Percentiles rank a stretch among this genome's conserved stretches.
Conservation (phyloP, 106 monocot genomes). For the Cymbidium sinense region DNA sequence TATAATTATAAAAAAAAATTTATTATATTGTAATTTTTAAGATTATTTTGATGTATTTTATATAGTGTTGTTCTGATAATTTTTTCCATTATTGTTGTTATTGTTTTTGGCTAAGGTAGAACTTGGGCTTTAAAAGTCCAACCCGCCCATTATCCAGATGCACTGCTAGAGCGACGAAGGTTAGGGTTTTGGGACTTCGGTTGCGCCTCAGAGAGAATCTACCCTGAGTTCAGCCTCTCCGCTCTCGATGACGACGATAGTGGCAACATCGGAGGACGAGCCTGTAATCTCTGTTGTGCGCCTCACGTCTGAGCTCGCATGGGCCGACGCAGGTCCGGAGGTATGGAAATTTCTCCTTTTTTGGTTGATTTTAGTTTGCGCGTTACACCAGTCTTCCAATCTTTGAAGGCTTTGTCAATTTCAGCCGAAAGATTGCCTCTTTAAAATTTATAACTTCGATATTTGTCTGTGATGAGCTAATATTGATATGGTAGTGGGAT, state of each 20-base stretch:
- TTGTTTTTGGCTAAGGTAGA: no score
- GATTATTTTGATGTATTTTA: no score
- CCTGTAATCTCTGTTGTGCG: constrained; percentile 71
- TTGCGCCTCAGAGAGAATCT: neutral
- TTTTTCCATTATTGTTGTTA: no score
- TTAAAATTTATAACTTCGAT: neutral
- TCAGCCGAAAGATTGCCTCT: neutral
- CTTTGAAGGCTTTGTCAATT: neutral
- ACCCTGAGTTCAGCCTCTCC: neutral
- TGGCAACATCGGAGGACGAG: constrained; percentile 76
- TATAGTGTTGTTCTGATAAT: no score
- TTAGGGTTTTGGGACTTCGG: neutral
- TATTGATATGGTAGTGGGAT: no score
- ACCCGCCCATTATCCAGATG: no score
- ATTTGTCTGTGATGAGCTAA: neutral
- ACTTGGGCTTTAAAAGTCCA: no score
- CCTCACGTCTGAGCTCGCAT: constrained; percentile 79
- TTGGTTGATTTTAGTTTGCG: no score
- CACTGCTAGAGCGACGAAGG: no score
- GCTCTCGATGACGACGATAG: constrained; percentile 54
- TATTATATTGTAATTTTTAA: no score
- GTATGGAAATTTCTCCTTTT: constrained; percentile 15
- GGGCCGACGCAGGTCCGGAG: constrained; percentile 93
- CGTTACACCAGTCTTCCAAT: neutral
- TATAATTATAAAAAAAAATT: no score